Percentiles rank a stretch among this genome's conserved stretches.
phyloP scores from a whole-genome alignment of 2,329 filamentous ascomycete genomes.

The Nemania sp. region DNA sequence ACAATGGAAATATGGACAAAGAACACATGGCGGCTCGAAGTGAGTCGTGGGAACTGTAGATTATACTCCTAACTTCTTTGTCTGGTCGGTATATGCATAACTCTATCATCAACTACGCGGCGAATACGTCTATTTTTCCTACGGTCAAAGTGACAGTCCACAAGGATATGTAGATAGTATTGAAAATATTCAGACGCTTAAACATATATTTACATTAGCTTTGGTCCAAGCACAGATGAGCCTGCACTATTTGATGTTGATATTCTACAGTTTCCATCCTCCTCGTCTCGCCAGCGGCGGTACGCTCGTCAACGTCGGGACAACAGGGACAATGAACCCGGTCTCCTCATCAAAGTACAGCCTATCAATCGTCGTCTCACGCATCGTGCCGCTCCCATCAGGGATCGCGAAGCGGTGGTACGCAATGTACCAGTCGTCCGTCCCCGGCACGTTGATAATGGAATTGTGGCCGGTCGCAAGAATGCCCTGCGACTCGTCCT shows the following conservation, averaged over 20 bases:
- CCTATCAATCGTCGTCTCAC: slow-evolving; percentile 59
- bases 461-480: slow-evolving; percentile 60
- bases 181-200: neutral
- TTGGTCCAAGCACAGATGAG: neutral
- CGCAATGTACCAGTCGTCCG: slow-evolving; percentile 63
- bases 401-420: slow-evolving; percentile 63
- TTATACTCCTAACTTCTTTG: slow-evolving; percentile 11
- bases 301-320: slow-evolving; percentile 53
- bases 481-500: slow-evolving; percentile 57
- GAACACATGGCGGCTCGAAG: neutral
- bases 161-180: too few relatives aligned
- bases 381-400: slow-evolving; percentile 56
- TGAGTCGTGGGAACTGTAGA: neutral
- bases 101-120: too few relatives aligned
- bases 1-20: neutral
- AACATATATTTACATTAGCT: neutral
- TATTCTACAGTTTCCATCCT: neutral
- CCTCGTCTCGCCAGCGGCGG: slow-evolving; percentile 17
- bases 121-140: too few relatives aligned
- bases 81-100: neutral
- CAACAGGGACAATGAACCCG: slow-evolving; percentile 55
- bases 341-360: slow-evolving; percentile 54
- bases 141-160: neutral
- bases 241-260: too few relatives aligned
- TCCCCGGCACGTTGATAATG: slow-evolving; percentile 59